These are phyloP conservation scores for Eurotiales sp. DNA, from an alignment of 2,329 filamentous ascomycete genomes.

Conservation along the genomic window DNA sequence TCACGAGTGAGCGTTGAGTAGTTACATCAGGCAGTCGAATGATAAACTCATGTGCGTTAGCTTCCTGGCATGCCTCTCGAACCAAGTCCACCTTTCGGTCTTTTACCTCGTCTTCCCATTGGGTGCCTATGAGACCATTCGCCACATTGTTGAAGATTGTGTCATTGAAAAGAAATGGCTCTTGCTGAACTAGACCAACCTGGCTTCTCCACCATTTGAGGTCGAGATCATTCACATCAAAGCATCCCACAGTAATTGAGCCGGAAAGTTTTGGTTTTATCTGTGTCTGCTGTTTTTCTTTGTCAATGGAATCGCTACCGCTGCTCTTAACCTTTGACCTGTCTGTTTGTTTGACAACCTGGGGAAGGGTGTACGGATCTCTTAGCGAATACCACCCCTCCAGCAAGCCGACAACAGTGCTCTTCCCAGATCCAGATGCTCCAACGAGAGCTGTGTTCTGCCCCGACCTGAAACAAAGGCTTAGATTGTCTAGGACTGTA, in stretches of 20 bases:
- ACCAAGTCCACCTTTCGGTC: slow-evolving; percentile 51
- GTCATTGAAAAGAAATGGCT: slow-evolving; percentile 76
- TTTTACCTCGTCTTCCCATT: slow-evolving; percentile 53
- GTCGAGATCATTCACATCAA: slow-evolving; percentile 57
- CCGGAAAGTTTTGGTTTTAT: slow-evolving; percentile 32
- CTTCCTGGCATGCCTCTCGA: slow-evolving; percentile 61
- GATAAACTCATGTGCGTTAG: slow-evolving; percentile 68
- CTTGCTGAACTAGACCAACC: slow-evolving; percentile 77
- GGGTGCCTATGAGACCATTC: slow-evolving; percentile 56
- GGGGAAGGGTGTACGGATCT: neutral
- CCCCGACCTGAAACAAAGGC: slow-evolving; percentile 30
- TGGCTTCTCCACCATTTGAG: slow-evolving; percentile 71
- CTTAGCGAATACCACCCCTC: slow-evolving; percentile 38
- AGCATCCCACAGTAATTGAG: slow-evolving; percentile 51
- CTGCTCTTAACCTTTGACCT: neutral
- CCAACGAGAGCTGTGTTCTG: slow-evolving; percentile 45
- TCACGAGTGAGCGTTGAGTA: too few relatives aligned
- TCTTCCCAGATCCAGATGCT: slow-evolving; percentile 45
- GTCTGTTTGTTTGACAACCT: neutral
- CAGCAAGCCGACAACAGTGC: slow-evolving; percentile 41
- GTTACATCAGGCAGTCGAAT: slow-evolving; percentile 52
- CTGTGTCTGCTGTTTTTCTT: neutral
- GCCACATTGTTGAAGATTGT: slow-evolving; percentile 74
- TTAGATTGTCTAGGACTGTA: slow-evolving; percentile 33
- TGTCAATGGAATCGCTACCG: too few relatives aligned